Evolutionary conservation across 2,329 filamentous ascomycete genomes (phyloP).

Genomic region (Ophiosphaerella korrae): DNA sequence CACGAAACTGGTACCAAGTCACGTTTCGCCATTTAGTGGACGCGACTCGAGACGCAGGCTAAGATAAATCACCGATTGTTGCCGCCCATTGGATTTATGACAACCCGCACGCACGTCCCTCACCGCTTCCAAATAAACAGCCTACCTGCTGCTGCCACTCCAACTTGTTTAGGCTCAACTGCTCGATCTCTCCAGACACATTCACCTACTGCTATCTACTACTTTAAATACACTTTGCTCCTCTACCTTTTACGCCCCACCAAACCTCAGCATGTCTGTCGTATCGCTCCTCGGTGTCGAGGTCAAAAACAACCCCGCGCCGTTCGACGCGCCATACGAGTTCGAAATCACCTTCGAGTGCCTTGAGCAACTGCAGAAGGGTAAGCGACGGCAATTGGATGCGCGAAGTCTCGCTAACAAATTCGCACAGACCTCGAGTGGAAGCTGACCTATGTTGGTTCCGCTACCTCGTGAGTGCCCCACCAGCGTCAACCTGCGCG

Average conservation of each 20-base stretch:
- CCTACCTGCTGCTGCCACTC: constrained; percentile 8
- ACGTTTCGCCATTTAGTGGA: constrained; percentile 9
- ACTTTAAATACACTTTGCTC: background rate
- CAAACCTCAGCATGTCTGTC: constrained; percentile 75
- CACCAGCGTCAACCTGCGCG: constrained; percentile 1
- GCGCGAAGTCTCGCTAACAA: constrained; percentile 16
- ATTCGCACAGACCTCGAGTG: constrained; percentile 81
- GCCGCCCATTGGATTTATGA: constrained; percentile 22
- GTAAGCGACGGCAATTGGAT: constrained; percentile 51
- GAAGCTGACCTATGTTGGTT: constrained; percentile 99
- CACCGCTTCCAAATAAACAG: constrained; percentile 26
- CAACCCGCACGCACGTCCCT: constrained; percentile 22
- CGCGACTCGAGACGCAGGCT: constrained; percentile 12
- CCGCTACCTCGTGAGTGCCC: constrained; percentile 83
- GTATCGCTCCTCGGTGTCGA: constrained; percentile 95
- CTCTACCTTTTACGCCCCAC: background rate
- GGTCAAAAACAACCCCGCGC: constrained; percentile 95
- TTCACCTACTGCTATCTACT: background rate
- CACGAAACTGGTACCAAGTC: constrained; percentile 20
- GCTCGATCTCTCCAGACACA: background rate
- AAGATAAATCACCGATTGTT: constrained; percentile 16
- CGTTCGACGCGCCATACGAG: constrained; percentile 89
- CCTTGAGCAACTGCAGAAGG: constrained; percentile 90
- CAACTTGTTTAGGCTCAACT: background rate
- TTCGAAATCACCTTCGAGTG: constrained; percentile 99